These are phyloP conservation scores for Diospyros kaki DNA, from an alignment of 148 eudicot species.

Conservation along the genomic window DNA sequence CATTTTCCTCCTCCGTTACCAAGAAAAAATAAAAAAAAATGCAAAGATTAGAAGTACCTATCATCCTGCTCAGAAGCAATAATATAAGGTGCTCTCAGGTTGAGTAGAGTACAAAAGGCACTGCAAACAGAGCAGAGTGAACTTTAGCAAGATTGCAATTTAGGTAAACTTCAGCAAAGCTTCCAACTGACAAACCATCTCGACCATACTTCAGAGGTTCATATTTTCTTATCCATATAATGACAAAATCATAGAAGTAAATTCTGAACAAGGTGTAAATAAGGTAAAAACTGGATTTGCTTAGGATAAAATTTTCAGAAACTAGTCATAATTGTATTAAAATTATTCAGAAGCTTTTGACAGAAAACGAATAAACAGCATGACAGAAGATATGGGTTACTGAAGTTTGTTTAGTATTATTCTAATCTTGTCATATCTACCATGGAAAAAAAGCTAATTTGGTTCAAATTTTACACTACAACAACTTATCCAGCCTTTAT, in stretches of 20 bases:
- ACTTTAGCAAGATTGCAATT: not conserved
- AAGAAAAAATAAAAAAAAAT: not conserved
- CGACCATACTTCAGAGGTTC: not conserved
- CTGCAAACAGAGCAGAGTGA: constrained; percentile 26
- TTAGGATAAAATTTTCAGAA: not conserved
- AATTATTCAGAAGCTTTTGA: not conserved
- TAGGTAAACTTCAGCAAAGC: not conserved
- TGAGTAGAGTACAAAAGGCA: constrained; percentile 41
- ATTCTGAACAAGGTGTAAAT: not conserved
- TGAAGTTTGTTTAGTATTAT: not conserved
- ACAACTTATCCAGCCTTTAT: too few species aligned
- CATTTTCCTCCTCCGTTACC: too few species aligned
- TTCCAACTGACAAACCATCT: not conserved
- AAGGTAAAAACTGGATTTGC: not conserved
- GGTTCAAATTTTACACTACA: too few species aligned
- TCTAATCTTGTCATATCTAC: not conserved
- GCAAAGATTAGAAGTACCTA: constrained; percentile 21
- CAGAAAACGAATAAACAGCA: not conserved
- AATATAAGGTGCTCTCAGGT: constrained; percentile 20
- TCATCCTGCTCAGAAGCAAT: constrained; percentile 14
- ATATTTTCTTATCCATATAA: not conserved
- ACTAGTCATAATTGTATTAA: not conserved
- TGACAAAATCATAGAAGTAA: not conserved
- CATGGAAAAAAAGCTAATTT: not conserved
- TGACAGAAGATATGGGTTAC: not conserved